Evolutionary conservation across 164 flowering plant species (phyloP).

Genomic region (Dillenia suffruticosa): DNA sequence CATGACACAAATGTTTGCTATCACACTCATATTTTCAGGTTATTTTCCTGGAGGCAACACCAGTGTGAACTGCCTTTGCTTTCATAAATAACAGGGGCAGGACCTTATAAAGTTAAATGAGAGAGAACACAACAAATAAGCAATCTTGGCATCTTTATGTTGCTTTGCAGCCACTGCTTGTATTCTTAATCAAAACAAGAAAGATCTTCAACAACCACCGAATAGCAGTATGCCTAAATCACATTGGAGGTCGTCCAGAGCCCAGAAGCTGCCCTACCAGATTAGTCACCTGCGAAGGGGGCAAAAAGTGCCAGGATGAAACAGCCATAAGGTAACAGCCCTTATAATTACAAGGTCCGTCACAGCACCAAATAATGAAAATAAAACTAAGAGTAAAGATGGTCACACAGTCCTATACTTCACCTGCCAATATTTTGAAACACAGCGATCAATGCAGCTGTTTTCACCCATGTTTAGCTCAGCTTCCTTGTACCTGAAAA

Average conservation of each 20-base stretch:
- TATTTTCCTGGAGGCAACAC: too few species aligned
- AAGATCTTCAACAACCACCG: too few species aligned
- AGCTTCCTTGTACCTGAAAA: constrained; percentile 80
- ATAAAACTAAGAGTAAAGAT: not conserved
- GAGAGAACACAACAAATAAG: too few species aligned
- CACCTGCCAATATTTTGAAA: constrained; percentile 97
- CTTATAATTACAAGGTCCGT: not conserved
- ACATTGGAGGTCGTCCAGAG: constrained; percentile 61
- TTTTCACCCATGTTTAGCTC: constrained; percentile 98
- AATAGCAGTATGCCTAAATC: constrained; percentile 4
- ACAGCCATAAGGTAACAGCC: not conserved
- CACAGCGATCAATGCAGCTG: constrained; percentile 97
- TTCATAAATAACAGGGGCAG: too few species aligned
- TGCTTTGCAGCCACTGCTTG: too few species aligned
- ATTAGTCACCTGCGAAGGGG: constrained; percentile 48
- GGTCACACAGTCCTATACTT: not conserved
- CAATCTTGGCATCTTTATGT: too few species aligned
- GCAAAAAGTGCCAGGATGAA: not conserved
- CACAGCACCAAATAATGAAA: not conserved
- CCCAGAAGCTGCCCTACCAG: constrained; percentile 75
- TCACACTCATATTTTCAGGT: too few species aligned
- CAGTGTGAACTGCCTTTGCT: too few species aligned
- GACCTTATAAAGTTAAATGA: too few species aligned
- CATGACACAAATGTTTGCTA: too few species aligned
- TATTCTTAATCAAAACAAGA: too few species aligned